These are phyloP conservation scores for Leishmania braziliensis DNA, from an alignment of 208 protist genomes.

Conservation along the genomic window DNA sequence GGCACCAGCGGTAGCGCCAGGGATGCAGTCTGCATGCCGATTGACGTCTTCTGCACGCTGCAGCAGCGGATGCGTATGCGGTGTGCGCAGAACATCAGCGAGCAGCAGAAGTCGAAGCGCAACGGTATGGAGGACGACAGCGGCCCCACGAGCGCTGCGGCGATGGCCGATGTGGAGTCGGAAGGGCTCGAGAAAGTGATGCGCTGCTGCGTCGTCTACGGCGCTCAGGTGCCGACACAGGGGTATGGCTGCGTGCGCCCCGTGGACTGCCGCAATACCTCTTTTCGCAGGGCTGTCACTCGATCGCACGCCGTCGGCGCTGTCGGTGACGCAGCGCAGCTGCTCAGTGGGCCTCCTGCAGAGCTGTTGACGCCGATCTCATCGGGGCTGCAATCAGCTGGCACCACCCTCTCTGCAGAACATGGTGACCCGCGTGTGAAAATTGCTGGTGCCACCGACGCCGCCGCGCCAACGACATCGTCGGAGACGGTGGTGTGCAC, in stretches of 20 bases:
- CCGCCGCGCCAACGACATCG: not conserved
- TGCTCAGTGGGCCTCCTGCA: not conserved
- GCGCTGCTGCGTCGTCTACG: conserved; percentile 22
- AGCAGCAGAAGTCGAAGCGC: conserved; percentile 1
- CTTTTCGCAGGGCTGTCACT: not conserved
- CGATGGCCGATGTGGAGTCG: not conserved
- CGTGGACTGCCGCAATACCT: not conserved
- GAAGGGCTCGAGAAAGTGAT: conserved; percentile 20
- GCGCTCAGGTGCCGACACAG: conserved; percentile 18
- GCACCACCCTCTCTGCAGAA: not conserved
- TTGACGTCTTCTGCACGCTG: conserved; percentile 23
- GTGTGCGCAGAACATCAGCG: conserved; percentile 1
- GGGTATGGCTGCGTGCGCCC: conserved; percentile 18
- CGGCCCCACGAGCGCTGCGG: not conserved
- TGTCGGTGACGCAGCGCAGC: not conserved
- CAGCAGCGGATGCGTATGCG: conserved; percentile 21
- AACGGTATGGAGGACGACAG: not conserved
- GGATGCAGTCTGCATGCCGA: conserved; percentile 24
- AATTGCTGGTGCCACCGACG: not conserved
- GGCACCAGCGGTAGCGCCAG: not conserved
- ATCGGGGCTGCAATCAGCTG: not conserved
- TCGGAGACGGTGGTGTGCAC: conserved; percentile 6
- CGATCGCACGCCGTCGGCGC: not conserved
- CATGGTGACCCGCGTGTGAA: not conserved
- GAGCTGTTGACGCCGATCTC: not conserved